phyloP scores from a whole-genome alignment of 2,329 filamentous ascomycete species.

The Aspergillus puulaauensis region DNA sequence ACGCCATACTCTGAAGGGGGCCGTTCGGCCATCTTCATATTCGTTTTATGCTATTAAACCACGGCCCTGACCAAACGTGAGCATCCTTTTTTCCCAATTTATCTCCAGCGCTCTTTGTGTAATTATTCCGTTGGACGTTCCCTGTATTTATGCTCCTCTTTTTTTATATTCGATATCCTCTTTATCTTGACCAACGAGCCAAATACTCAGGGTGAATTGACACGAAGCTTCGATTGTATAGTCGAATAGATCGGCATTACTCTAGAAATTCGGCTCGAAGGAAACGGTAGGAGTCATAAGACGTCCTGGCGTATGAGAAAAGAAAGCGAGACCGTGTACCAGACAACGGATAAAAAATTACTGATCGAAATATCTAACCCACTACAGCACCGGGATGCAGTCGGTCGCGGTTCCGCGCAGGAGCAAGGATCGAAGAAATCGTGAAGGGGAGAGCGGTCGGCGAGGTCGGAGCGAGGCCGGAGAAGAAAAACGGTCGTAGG shows the following conservation, averaged over 20 bases:
- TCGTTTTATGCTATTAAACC: conserved; percentile 22
- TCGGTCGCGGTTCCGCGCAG: conserved; percentile 11
- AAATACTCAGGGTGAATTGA: conserved; percentile 25
- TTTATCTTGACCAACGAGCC: conserved; percentile 2
- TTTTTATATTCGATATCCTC: background rate
- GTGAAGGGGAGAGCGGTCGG: conserved; percentile 3
- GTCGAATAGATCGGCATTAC: conserved; percentile 35
- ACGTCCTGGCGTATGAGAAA: background rate
- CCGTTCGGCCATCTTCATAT: conserved; percentile 35
- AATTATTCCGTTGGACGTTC: background rate
- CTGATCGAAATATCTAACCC: conserved; percentile 25
- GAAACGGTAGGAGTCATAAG: conserved; percentile 18
- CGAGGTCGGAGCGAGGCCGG: conserved; percentile 11
- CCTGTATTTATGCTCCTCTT: background rate
- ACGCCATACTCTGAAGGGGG: conserved; percentile 29
- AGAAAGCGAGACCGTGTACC: conserved; percentile 25
- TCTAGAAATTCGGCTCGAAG: conserved; percentile 18
- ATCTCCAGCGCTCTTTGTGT: conserved; percentile 1
- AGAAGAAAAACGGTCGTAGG: conserved; percentile 6
- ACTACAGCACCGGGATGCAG: conserved; percentile 33
- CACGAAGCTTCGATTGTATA: conserved; percentile 22
- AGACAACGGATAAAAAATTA: conserved; percentile 22
- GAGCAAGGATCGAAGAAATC: conserved; percentile 11
- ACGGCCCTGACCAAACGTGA: conserved; percentile 24
- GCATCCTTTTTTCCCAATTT: conserved; percentile 27